Evolutionary conservation across 2,329 filamentous ascomycete genomes (phyloP).

Genomic region (Colletotrichum ledebouriae): DNA sequence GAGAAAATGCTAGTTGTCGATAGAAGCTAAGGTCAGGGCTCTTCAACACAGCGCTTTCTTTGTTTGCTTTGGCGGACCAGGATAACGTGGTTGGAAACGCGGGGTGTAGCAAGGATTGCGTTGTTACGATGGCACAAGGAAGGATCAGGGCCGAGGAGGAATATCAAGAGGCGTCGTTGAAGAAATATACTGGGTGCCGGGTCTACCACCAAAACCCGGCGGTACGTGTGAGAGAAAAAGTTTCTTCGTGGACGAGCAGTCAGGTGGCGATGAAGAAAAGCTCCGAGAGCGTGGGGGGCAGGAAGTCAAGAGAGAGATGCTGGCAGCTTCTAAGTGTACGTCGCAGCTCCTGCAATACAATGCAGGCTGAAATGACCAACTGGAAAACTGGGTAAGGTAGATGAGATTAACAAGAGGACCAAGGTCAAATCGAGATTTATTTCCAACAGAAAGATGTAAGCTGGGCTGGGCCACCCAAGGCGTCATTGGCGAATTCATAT

Average conservation of each 20-base stretch:
- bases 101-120: slow-evolving; percentile 6
- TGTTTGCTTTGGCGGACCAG: neutral
- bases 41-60: neutral
- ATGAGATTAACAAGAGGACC: slow-evolving; percentile 12
- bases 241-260: slow-evolving; percentile 9
- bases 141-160: neutral
- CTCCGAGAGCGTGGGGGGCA: slow-evolving; percentile 2
- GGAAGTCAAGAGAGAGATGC: neutral
- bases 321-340: neutral
- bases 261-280: slow-evolving; percentile 30
- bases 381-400: neutral
- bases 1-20: neutral
- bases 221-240: slow-evolving; percentile 10
- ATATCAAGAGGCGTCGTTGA: neutral
- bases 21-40: neutral
- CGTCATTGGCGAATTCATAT: slow-evolving; percentile 23
- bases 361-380: neutral
- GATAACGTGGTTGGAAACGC: neutral
- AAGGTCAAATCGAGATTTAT: neutral
- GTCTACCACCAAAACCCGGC: neutral
- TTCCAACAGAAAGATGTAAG: slow-evolving; percentile 10
- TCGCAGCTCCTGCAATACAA: slow-evolving; percentile 20
- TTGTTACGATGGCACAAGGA: neutral
- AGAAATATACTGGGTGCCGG: slow-evolving; percentile 2
- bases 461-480: slow-evolving; percentile 12